Evolutionary conservation across 306 rosid species (phyloP), one percentile per base, ranked within the genome.

Genomic region (Oxytropis ochrocephala): DNA sequence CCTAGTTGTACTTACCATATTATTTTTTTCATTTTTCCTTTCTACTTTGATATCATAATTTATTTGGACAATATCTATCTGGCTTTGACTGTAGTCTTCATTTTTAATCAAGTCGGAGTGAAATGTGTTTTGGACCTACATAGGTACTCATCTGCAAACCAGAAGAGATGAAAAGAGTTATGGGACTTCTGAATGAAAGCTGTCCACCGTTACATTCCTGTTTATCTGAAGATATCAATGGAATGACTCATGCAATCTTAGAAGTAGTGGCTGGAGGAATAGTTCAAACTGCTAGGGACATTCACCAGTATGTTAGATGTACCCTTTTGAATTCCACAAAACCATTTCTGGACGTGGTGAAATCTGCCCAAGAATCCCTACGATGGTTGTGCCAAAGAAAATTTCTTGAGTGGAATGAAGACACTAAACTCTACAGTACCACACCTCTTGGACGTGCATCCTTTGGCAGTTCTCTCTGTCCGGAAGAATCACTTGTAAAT

Each of bases 221-320:
- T 84, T 80, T 93, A 47, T 88, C 98, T 53, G 98, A 93, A 84
- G 97, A 90, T 81, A 81, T 85, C 71, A 93, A 93, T 76, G 98
- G 98, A 81, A 93, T 93, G 97, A 87, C 82, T 54, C 98, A 93
- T 85, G 98, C 98, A 58, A 93, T 93, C 70, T 87, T 93, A 80
- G 98, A 93, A 84, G 98, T 93, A 50, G 98, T 93, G 78, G 94
- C 97, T 53, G 97, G 97, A 49, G 98, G 97, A 50, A 90, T 89
- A 64, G 98, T 93, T 82, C 98, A 93, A 84, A 90, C 90, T 74
- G 96, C 98, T 51, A 76, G 69, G 32, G 98, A 93, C 81, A 85
- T 93, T 82, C 82, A 93, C 70, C 88, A 95, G 53, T 93, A 93
- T 66, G 98, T 93, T 51, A 84, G 91, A 84, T 93, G 98, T 81